Evolutionary conservation across 768 basidiomycete species (phyloP).

Genomic region (Lactarius sp.): DNA sequence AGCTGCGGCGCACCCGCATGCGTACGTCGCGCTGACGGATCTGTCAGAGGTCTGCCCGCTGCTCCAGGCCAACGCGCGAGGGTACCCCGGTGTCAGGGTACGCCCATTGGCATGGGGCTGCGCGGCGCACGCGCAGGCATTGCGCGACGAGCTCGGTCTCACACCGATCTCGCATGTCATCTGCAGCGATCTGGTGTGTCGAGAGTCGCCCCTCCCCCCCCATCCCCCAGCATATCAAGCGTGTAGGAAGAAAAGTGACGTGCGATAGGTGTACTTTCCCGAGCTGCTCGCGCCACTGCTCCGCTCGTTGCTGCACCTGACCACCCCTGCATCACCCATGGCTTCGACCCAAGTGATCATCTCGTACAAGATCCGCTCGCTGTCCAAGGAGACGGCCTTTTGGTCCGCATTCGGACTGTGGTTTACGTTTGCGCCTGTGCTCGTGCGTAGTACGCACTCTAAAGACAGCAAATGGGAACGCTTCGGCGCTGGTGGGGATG

Average conservation of each 20-base stretch:
- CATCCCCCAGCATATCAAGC: neutral
- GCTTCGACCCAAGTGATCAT: constrained; percentile 45
- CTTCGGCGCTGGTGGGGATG: constrained; percentile 23
- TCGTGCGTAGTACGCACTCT: constrained; percentile 29
- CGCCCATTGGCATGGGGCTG: constrained; percentile 71
- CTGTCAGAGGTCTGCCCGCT: constrained; percentile 65
- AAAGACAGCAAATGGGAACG: constrained; percentile 28
- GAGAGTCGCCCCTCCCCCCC: neutral
- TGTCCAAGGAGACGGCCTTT: constrained; percentile 67
- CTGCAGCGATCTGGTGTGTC: constrained; percentile 78
- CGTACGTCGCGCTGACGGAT: constrained; percentile 57
- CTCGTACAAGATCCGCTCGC: constrained; percentile 73
- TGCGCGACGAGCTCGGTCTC: constrained; percentile 39
- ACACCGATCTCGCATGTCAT: constrained; percentile 55
- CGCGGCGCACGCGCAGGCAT: constrained; percentile 36
- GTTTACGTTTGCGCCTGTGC: constrained; percentile 61
- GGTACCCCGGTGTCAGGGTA: constrained; percentile 36
- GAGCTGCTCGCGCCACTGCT: constrained; percentile 74
- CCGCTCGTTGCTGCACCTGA: constrained; percentile 66
- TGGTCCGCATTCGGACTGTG: constrained; percentile 79
- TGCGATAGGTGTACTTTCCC: constrained; percentile 74
- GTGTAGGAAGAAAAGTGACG: constrained; percentile 2
- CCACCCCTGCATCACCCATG: constrained; percentile 28
- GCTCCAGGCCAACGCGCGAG: constrained; percentile 37
- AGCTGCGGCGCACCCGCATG: constrained; percentile 14